Evolutionary conservation across 2,329 filamentous ascomycete genomes (phyloP).

Genomic region (Verticillium tricorpus): DNA sequence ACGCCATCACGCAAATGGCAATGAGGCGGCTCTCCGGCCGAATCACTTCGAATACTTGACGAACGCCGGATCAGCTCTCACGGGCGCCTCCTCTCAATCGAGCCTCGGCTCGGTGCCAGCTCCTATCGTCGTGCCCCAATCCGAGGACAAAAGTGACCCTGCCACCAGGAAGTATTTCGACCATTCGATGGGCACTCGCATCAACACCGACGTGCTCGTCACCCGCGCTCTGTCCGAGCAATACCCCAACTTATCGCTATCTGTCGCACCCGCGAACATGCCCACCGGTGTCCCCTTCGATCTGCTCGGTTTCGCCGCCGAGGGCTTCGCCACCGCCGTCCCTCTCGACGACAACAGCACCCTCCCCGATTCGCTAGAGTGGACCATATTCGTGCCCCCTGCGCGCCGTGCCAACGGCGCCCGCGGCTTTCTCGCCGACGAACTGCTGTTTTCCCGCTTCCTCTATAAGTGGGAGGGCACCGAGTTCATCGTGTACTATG

Average conservation of each 20-base stretch:
- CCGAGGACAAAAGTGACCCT: constrained; percentile 3
- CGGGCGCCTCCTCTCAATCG: neutral
- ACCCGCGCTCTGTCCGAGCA: constrained; percentile 32
- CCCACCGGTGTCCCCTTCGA: constrained; percentile 19
- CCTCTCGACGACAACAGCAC: constrained; percentile 20
- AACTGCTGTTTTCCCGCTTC: constrained; percentile 35
- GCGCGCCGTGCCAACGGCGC: constrained; percentile 33
- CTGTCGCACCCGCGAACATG: constrained; percentile 25
- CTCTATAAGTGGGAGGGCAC: constrained; percentile 34
- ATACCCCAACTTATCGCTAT: constrained; percentile 37
- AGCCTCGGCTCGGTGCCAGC: neutral
- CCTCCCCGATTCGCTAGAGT: constrained; percentile 30
- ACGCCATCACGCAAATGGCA: neutral
- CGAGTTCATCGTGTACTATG: constrained; percentile 39
- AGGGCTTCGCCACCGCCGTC: constrained; percentile 30
- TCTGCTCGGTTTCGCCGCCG: constrained; percentile 36
- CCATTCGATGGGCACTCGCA: constrained; percentile 33
- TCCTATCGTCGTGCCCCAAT: neutral
- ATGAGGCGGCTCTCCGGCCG: neutral
- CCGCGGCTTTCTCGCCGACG: constrained; percentile 26
- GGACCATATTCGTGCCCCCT: constrained; percentile 35
- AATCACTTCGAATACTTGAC: neutral
- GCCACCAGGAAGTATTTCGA: constrained; percentile 28
- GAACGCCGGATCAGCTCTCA: neutral
- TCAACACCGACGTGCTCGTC: constrained; percentile 39